A percentile compares a stretch with the other conserved stretches of the same genome.
phyloP scores from a whole-genome alignment of 192 early-diverging fungal species.

The Backusella australiensis region DNA sequence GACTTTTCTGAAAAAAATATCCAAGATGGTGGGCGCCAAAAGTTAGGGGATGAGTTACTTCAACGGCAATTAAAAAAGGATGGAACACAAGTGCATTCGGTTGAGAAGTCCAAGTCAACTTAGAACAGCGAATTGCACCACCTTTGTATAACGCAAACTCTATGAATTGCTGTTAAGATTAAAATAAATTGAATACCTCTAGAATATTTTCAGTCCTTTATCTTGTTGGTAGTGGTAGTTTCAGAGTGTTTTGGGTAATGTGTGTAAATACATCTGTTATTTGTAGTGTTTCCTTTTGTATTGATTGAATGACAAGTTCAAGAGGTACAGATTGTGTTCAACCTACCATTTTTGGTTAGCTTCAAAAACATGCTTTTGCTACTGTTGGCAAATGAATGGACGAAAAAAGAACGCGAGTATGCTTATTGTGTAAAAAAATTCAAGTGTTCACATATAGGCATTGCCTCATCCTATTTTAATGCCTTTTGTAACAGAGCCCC shows the following conservation, averaged over 20 bases:
- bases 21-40: not conserved
- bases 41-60: not conserved
- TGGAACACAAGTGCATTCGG: conserved; percentile 10
- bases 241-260: too few relatives aligned
- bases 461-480: too few relatives aligned
- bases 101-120: not conserved
- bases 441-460: too few relatives aligned
- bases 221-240: not conserved
- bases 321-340: not conserved
- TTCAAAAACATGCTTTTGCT: not conserved
- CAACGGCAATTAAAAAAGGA: conserved; percentile 6
- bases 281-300: not conserved
- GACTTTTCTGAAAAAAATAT: not conserved
- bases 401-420: too few relatives aligned
- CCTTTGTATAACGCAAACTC: not conserved
- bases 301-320: not conserved
- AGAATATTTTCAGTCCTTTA: not conserved
- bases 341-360: conserved; percentile 1
- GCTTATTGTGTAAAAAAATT: too few relatives aligned
- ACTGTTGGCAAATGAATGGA: too few relatives aligned
- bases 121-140: not conserved
- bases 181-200: not conserved
- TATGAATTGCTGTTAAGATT: not conserved
- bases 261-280: not conserved
- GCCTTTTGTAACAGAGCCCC: too few relatives aligned